phyloP scores from a whole-genome alignment of 2,329 filamentous ascomycete genomes.

The Hyphodiscus sp. region DNA sequence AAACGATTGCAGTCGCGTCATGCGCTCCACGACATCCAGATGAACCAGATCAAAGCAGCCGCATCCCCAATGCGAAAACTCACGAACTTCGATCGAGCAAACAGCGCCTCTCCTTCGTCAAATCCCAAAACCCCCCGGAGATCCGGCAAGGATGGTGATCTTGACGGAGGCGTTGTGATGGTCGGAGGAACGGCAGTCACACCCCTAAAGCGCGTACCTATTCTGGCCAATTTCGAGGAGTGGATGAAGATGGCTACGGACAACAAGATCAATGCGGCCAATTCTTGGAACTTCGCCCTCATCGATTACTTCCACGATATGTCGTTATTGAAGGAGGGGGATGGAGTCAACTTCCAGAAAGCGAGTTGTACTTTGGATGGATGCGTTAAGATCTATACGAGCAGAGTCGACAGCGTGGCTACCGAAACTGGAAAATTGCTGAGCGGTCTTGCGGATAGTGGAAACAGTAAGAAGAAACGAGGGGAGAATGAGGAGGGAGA shows the following conservation, averaged over 20 bases:
- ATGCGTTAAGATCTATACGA: slow-evolving; percentile 99
- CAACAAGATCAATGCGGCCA: slow-evolving; percentile 97
- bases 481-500: slow-evolving; percentile 59
- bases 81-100: slow-evolving; percentile 50
- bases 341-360: slow-evolving; percentile 97
- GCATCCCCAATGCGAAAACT: slow-evolving; percentile 65
- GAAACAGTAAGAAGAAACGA: slow-evolving; percentile 66
- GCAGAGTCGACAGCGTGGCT: slow-evolving; percentile 93
- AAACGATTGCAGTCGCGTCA: slow-evolving; percentile 81
- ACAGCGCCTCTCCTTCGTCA: slow-evolving; percentile 49
- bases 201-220: slow-evolving; percentile 91
- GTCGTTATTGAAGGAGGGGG: slow-evolving; percentile 91
- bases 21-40: slow-evolving; percentile 81
- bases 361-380: slow-evolving; percentile 96
- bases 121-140: slow-evolving; percentile 48
- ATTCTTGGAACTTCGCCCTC: slow-evolving; percentile 99
- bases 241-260: slow-evolving; percentile 99
- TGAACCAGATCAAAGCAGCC: slow-evolving; percentile 84
- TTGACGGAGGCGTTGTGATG: slow-evolving; percentile 53
- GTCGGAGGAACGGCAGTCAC: slow-evolving; percentile 74
- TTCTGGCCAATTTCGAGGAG: slow-evolving; percentile 97
- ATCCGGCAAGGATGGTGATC: slow-evolving; percentile 37
- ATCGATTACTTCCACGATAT: slow-evolving; percentile 99
- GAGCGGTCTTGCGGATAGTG: slow-evolving; percentile 86
- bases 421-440: slow-evolving; percentile 94